phyloP scores from a whole-genome alignment of 1,284 basidiomycete genomes.

The Fomitopsis schrenkii region DNA sequence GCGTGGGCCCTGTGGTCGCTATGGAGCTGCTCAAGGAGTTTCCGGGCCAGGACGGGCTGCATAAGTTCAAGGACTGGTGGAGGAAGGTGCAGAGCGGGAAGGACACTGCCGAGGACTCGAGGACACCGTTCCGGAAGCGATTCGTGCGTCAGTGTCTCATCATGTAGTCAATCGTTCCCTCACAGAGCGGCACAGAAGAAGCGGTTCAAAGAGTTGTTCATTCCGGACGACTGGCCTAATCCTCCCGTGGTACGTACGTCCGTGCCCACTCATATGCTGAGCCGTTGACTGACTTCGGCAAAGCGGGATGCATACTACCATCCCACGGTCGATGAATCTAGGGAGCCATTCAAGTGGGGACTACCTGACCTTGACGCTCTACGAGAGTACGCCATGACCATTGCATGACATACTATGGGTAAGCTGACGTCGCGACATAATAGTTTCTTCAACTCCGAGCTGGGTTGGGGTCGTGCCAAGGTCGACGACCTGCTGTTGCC shows the following conservation, averaged over 20 bases:
- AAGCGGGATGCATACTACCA: constrained; percentile 92
- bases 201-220: constrained; percentile 80
- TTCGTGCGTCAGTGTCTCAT: constrained; percentile 60
- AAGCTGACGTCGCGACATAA: not conserved
- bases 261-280: not conserved
- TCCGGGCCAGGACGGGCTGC: constrained; percentile 77
- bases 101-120: constrained; percentile 71
- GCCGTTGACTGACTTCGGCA: not conserved
- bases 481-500: constrained; percentile 92
- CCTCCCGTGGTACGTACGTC: constrained; percentile 65
- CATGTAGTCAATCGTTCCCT: not conserved
- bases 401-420: not conserved
- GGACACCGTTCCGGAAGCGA: constrained; percentile 73
- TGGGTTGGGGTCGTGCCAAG: constrained; percentile 85
- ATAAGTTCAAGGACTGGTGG: constrained; percentile 96
- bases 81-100: constrained; percentile 86
- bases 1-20: constrained; percentile 93
- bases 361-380: constrained; percentile 92
- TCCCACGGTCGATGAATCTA: constrained; percentile 86
- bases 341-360: constrained; percentile 97
- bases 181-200: constrained; percentile 62
- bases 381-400: constrained; percentile 52
- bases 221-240: constrained; percentile 90
- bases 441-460: constrained; percentile 82
- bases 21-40: constrained; percentile 95